Evolutionary conservation across 2,329 filamentous ascomycete species (phyloP).

Genomic region (Myriangium duriaei): DNA sequence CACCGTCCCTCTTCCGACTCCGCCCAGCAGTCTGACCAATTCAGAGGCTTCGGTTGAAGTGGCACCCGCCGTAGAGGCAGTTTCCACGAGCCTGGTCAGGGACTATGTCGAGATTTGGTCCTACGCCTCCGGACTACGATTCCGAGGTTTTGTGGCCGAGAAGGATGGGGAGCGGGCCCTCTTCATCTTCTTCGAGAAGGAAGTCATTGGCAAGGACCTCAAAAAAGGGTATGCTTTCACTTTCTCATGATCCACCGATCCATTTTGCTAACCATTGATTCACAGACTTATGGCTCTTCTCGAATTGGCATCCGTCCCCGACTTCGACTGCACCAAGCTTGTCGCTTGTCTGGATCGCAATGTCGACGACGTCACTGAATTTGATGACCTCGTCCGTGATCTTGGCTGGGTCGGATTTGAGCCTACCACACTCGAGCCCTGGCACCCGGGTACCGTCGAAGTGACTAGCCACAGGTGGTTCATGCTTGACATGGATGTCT

Average conservation of each 20-base stretch:
- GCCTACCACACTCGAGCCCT: conserved; percentile 65
- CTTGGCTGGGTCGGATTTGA: conserved; percentile 91
- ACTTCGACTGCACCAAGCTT: conserved; percentile 61
- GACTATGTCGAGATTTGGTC: conserved; percentile 74
- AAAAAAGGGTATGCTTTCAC: conserved; percentile 64
- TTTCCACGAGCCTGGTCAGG: conserved; percentile 28
- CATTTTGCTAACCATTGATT: conserved; percentile 13
- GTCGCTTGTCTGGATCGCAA: conserved; percentile 70
- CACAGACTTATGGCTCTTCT: conserved; percentile 74
- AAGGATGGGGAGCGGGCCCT: conserved; percentile 58
- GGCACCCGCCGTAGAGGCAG: conserved; percentile 1
- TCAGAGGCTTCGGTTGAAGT: conserved; percentile 1
- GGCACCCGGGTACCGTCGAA: conserved; percentile 46
- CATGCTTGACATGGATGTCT: conserved; percentile 81
- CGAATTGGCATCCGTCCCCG: conserved; percentile 64
- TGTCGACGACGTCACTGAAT: conserved; percentile 44
- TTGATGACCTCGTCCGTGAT: conserved; percentile 60
- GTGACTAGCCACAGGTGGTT: conserved; percentile 65
- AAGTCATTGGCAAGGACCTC: conserved; percentile 60
- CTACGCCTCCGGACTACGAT: conserved; percentile 70
- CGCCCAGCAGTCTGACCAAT: conserved; percentile 5
- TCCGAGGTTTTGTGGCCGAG: conserved; percentile 72
- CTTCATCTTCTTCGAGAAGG: conserved; percentile 78
- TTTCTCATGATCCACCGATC: background rate
- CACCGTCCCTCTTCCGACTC: conserved; percentile 1